Base-by-base conservation (phyloP, 2,329 filamentous ascomycete species). In the Aspergillus japonicus region DNA sequence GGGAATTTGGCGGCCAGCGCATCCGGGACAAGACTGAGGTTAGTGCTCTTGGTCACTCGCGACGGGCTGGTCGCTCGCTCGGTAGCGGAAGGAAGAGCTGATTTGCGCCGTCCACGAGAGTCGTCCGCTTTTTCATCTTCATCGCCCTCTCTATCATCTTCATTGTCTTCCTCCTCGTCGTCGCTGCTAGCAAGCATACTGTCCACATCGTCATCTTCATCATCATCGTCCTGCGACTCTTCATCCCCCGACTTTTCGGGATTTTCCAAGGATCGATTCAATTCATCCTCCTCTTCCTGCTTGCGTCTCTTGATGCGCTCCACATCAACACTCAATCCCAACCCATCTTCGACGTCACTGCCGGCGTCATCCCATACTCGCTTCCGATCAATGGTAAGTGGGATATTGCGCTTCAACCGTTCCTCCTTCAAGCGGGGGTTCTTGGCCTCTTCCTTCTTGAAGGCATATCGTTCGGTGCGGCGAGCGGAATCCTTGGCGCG, bases 291-390 rank as follows among this genome's bases (percentile, higher is more conserved):
- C 61, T 80, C 77, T 61, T 78, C 77, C 53, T 80, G 66, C 66
- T 75, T 81, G 60, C 77, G 75, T 64, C 78, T 70, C 69, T 82
- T 82, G 65, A 82, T 74, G 54, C 78, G 73, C 68, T 80, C 79
- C 42, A 81, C 77, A 65, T 82, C 79, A 47, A 82, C 77, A 54
- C 75, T 80, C 62, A 78, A 54, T 39, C 79, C 81, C 49, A 82
- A 68, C 24, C 77, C 73, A 51, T 80, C 77, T 44, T 80, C 78
- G 16, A 75, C 75, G 60, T 81, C 80, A 55, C 77, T 77, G 51
- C 87, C 87, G 53, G 85, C 85, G 55, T 93, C 88, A 69, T 97
- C 93, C 91, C 92, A 98, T 33, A 91, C 87, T 73, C 95, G 87
- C 81, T 96, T 96, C 69, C 87, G 86, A 69, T 97, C 93, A 59